Base-by-base conservation (phyloP, 2,329 filamentous ascomycete genomes). In the Davidsoniella eucalypti region DNA sequence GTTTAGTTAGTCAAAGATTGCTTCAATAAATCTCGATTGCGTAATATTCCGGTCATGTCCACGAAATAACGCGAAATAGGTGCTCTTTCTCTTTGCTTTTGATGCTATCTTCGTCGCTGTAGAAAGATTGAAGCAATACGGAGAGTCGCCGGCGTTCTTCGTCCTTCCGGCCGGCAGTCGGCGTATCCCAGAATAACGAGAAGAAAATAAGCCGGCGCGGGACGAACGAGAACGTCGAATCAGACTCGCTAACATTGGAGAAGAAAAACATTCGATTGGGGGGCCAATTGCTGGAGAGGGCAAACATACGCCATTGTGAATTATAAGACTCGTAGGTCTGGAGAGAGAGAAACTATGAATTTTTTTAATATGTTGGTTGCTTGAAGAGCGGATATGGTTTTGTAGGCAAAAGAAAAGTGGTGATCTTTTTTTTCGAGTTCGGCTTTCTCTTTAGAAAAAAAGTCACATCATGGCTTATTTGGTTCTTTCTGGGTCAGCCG, bases 291-390 rank as follows among this genome's bases (percentile, higher is more conserved):
- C 18, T 23, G 14, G 23, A 17, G 17, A 10, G 41, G 33, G 37
- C 29, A 26, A 10, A 38, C 54, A 38, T 56, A 69, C 67, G 61
- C 62, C 67, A 69, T 69, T 56, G 61, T 69, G 61, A 58, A 55
- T 40, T 44, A 26, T 36, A 21, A 39, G 44, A 44, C 33, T 46
- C 38, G 36, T 21, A 26, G 40, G 29, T 41, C 14, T 41, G 16
- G 33, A 33, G 25, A 29, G 48, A 38, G 26, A 17, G 17, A 44
- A 5, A 29, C 7, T 38, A 25, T 16, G 36, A 25, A 5, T 25
- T 36, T 25, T 17, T 25, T 23, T n/a, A 33, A 36, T 23, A 23
- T 23, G 21, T 23, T 23, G 21, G 21, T 5, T 23, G 21, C 21
- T 43, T 38, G 51, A 44, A 37, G 29, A 33, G n/a, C 23, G 48